A percentile compares a stretch with the other conserved stretches of the same genome.
phyloP scores from a whole-genome alignment of 2,329 filamentous ascomycete species.

The Elsinoe perseae region DNA sequence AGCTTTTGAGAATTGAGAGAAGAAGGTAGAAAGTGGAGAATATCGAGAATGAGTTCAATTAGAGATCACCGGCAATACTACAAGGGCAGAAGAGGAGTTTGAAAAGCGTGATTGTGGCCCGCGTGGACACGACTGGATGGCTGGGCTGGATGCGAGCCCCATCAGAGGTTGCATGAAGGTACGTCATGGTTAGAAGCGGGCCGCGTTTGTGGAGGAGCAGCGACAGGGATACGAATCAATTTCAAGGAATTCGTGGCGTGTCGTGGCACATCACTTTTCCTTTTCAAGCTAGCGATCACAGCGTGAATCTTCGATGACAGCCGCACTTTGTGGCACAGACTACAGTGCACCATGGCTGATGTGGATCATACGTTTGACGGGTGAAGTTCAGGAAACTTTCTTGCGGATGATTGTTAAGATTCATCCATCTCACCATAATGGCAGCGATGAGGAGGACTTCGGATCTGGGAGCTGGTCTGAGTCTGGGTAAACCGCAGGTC shows the following conservation, averaged over 20 bases:
- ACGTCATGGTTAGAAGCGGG: constrained; percentile 10
- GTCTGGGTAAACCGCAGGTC: constrained; percentile 31
- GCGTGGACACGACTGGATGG: constrained; percentile 12
- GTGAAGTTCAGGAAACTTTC: not conserved
- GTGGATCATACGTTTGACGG: constrained; percentile 2
- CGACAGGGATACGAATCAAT: constrained; percentile 3
- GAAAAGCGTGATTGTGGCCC: constrained; percentile 8
- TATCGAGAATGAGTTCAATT: not conserved
- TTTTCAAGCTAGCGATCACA: not conserved
- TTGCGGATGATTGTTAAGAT: constrained; percentile 12
- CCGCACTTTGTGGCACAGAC: constrained; percentile 10
- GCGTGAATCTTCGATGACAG: constrained; percentile 16
- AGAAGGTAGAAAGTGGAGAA: constrained; percentile 5
- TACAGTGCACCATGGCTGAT: not conserved
- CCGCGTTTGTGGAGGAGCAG: constrained; percentile 5
- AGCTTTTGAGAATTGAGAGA: constrained; percentile 4
- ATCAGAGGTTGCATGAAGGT: constrained; percentile 10
- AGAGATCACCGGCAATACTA: not conserved
- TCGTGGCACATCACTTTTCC: not conserved
- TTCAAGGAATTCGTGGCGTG: constrained; percentile 13
- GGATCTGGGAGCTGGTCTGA: constrained; percentile 38
- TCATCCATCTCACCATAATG: constrained; percentile 13
- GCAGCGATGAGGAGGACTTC: constrained; percentile 18
- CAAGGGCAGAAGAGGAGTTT: not conserved
- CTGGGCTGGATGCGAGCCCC: constrained; percentile 11